A percentile compares a stretch with the other conserved stretches of the same genome.
These are phyloP conservation scores for Gaeumannomyces tritici DNA, from an alignment of 2,329 filamentous ascomycete species.

Conservation along the genomic window DNA sequence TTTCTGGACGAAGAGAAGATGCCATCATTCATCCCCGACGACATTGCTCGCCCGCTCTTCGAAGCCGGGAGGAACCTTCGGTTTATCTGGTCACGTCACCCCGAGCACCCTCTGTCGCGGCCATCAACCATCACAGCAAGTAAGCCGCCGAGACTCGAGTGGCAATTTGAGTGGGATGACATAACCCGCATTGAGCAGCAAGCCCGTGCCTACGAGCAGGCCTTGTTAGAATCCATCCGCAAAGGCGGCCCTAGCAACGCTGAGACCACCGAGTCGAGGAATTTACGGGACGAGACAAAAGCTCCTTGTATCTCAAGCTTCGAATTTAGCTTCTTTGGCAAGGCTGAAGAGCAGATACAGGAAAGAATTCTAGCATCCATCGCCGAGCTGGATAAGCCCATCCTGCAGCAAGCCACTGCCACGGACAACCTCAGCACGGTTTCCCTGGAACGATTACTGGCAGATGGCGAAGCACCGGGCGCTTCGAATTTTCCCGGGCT, in stretches of 20 bases:
- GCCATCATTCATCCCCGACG: slow-evolving; percentile 60
- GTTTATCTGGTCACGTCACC: slow-evolving; percentile 60
- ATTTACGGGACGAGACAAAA: too few species aligned
- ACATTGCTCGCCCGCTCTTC: slow-evolving; percentile 64
- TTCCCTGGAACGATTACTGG: neutral
- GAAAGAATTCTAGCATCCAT: slow-evolving; percentile 41
- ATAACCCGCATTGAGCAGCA: slow-evolving; percentile 55
- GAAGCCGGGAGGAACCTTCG: slow-evolving; percentile 70
- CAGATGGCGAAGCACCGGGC: too few species aligned
- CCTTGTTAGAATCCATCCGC: slow-evolving; percentile 23
- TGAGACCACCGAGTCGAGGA: too few species aligned
- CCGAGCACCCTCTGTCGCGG: slow-evolving; percentile 57
- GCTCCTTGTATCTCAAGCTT: slow-evolving; percentile 4
- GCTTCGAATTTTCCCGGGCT: slow-evolving; percentile 10
- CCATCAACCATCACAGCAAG: slow-evolving; percentile 33
- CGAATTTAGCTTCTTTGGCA: slow-evolving; percentile 37
- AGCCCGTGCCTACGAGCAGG: slow-evolving; percentile 42
- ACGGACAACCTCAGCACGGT: slow-evolving; percentile 22
- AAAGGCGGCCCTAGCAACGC: neutral
- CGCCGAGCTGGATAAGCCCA: slow-evolving; percentile 27
- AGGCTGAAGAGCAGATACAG: slow-evolving; percentile 35
- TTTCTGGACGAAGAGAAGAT: slow-evolving; percentile 55
- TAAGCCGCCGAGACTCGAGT: slow-evolving; percentile 49
- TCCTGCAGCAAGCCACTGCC: slow-evolving; percentile 13
- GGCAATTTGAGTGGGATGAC: slow-evolving; percentile 64